Evolutionary conservation across 2,329 filamentous ascomycete genomes (phyloP), one percentile per base, ranked within the genome.

Genomic region (Epichloe sibirici): DNA sequence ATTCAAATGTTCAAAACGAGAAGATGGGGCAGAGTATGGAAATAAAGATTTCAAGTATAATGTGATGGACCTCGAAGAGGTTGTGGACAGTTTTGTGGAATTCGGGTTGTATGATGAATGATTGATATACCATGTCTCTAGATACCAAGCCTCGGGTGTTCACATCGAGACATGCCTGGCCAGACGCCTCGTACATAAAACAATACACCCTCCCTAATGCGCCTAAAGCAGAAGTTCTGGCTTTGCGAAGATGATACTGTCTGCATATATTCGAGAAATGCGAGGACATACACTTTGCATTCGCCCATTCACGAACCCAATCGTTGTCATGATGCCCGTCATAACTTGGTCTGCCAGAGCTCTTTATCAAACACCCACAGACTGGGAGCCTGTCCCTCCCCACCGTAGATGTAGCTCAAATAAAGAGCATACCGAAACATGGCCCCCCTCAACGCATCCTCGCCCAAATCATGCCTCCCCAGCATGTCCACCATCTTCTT

Each of bases 361-460:
- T 58, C 54, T 34, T 59, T 45, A 44, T 64, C 54, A 45, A 66
- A 57, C 5, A 69, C 62, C 64, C 66, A 66, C 46, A 64, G 51
- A 34, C 66, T 63, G 12, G 63, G 63, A n/a, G 58, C 54, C 34
- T 61, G 59, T 6, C 58, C 57, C 21, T 59, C 54, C 3, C 61
- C 59, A 6, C 52, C 51, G 15, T 60, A 57, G n/a, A 59, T 37
- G 37, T 69, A 69, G 53, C 66, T 69, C 49, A 68, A 51, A 46
- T 67, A 68, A 50, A 69, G 53, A 2, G 66, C 62, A 57, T 67
- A 69, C 45, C 66, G 61, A 52, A 69, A 69, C 58, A 68, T 49
- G 3, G 59, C 58, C 38, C 58, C 58, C 38, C 60, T 58, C 21
- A 69, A 44, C 12, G 51, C 51, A 1, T 60, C 56, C 49, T 66